phyloP scores from a whole-genome alignment of 2,329 filamentous ascomycete genomes.

The Sclerotinia minor region DNA sequence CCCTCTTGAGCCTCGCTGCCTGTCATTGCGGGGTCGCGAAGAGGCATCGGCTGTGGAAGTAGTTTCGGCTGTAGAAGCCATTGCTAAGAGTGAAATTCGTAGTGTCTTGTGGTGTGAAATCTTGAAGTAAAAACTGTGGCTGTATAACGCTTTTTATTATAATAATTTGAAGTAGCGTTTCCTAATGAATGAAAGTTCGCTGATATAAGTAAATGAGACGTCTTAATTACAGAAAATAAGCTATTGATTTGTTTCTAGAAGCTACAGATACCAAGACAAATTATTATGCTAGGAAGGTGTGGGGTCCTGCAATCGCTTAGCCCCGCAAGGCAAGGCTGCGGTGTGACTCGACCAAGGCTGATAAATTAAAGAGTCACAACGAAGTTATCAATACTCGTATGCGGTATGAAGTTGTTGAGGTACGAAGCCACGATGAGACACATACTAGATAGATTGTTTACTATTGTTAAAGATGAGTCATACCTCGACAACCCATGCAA shows the following conservation, averaged over 20 bases:
- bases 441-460: not conserved
- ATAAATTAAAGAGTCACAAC: conserved; percentile 21
- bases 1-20: conserved; percentile 44
- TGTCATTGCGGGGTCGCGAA: conserved; percentile 34
- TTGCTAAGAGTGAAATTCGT: conserved; percentile 8
- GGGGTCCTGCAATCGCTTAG: conserved; percentile 10
- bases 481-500: not conserved
- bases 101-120: conserved; percentile 6
- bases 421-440: not conserved
- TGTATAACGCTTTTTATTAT: not conserved
- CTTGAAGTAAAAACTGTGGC: not conserved
- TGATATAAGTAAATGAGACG: not conserved
- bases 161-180: not conserved
- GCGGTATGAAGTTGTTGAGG: not conserved
- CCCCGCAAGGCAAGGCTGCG: conserved; percentile 21
- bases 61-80: conserved; percentile 25
- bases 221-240: not conserved
- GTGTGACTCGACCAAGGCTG: conserved; percentile 21
- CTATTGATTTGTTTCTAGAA: not conserved
- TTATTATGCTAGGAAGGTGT: conserved; percentile 17
- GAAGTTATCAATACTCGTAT: not conserved
- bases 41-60: conserved; percentile 27
- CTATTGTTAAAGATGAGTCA: conserved; percentile 8
- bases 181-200: not conserved
- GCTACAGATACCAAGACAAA: conserved; percentile 13